Base-by-base conservation (phyloP, 192 early-diverging fungal species). In the Dimargaris verticillata region DNA sequence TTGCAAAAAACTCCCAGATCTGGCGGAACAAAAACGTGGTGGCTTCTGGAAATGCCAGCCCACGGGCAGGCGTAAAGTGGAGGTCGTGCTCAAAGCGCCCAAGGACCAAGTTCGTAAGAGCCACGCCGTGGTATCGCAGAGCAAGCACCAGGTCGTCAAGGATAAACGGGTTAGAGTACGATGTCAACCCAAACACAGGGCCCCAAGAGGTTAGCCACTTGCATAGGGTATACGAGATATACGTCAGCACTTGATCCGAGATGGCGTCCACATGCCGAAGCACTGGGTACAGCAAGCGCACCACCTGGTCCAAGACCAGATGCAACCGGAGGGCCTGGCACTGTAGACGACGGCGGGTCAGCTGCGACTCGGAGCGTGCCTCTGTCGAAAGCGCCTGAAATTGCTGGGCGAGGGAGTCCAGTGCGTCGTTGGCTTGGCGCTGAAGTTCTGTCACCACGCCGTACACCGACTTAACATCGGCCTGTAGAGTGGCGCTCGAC, bases 31-130 rank as follows among this genome's bases (percentile, higher is more conserved):
- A 33, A n/a, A 26, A 18, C 10, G 17, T 26, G 18, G 28, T 25
- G 53, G 26, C 28, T 28, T 25, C 26, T 9, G 53, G 53, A 6
- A 55, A 33, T 18, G 53, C 18, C 17, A 55, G 26, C 33, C 33
- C 10, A 6, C 28, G 53, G 26, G 17, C 33, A 11, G 6, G 17
- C 25, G 28, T n/a, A 28, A 29, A 55, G 15, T 28, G 22, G 2
- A 55, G 33, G 33, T 55, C 28, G 28, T 55, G 53, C 6, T 55
- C 53, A 17, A 33, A 33, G 11, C 53, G 53, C n/a, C 53, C 53
- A 9, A 55, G 26, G 33, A 55, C 28, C 33, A 55, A 33, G 11
- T 11, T 17, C 25, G 53, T 55, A n/a, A 55, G 26, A 10, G 18
- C n/a, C 28, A 55, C 28, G 3, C 28, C 22, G 1, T 55, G 26